A percentile compares a stretch with the other conserved stretches of the same genome.
Evolutionary conservation across 2,329 filamentous ascomycete species (phyloP).

Genomic region (Clonostachys chloroleuca): DNA sequence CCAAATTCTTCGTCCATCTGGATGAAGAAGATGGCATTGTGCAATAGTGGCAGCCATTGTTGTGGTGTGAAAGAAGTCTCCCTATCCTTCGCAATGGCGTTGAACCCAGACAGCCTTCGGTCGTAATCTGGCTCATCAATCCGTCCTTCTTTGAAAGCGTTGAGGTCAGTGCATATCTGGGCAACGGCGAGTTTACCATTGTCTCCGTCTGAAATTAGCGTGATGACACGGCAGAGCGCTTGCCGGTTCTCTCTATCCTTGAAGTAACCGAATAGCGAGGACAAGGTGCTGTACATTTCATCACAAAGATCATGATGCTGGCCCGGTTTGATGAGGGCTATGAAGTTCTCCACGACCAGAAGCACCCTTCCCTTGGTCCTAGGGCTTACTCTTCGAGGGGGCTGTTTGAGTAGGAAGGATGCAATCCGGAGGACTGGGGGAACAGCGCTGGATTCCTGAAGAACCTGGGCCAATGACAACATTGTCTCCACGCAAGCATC

Average conservation of each 20-base stretch:
- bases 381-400: conserved; percentile 76
- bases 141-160: conserved; percentile 67
- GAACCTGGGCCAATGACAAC: conserved; percentile 68
- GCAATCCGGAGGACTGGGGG: conserved; percentile 76
- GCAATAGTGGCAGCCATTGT: conserved; percentile 84
- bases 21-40: conserved; percentile 87
- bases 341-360: conserved; percentile 74
- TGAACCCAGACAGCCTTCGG: conserved; percentile 73
- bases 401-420: conserved; percentile 77
- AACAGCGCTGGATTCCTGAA: conserved; percentile 64
- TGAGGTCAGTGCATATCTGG: conserved; percentile 70
- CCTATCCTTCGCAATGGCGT: conserved; percentile 60
- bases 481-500: conserved; percentile 76
- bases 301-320: conserved; percentile 44
- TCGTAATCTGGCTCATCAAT: conserved; percentile 90
- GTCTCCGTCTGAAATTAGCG: conserved; percentile 64
- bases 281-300: conserved; percentile 68
- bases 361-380: conserved; percentile 80
- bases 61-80: conserved; percentile 56
- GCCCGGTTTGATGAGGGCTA: conserved; percentile 52
- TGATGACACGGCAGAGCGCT: conserved; percentile 68
- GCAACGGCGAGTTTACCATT: conserved; percentile 58
- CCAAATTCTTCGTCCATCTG: conserved; percentile 84
- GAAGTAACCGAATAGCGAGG: conserved; percentile 86
- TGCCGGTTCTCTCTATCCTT: conserved; percentile 74